Evolutionary conservation across 2,329 filamentous ascomycete species (phyloP), one percentile per base, ranked within the genome.

Genomic region (Incumbomyces lentus): DNA sequence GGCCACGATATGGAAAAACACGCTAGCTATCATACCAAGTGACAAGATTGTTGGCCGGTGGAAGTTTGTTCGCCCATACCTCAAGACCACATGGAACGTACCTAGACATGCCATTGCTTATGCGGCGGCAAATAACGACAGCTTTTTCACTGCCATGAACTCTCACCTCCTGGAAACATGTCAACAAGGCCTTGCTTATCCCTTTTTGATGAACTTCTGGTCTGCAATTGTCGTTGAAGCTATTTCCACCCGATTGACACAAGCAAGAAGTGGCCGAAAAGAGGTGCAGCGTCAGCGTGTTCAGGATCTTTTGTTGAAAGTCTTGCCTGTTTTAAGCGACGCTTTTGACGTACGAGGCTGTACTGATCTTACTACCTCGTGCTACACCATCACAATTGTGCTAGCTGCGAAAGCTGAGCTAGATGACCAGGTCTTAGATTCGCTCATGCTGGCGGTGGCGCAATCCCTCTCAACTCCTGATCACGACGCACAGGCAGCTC

Each of bases 301-400:
- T 55, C 85, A 95, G 60, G 80, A 84, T 57, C 64, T 85, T 12
- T 69, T 96, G 12, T 69, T 93, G 17, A 79, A 68, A 58, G 79
- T 76, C 60, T 73, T 73, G 64, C 88, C 70, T 57, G 68, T 88
- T 2, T 72, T 98, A 29, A 84, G 86, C 50, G 81, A 86, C 52
- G 86, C 84, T 1, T 73, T 96, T 50, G 74, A 81, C 7, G 76
- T 90, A 69, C 81, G 81, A 57, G 80, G 83, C 50, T 80, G 82
- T 0, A 78, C 87, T 1, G 86, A 90, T 51, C 70, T 95, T 35
- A 84, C 89, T 54, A 76, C 93, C 50, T 88, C 84, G 13, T 89
- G 85, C 48, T 96, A 95, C 63, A 95, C 95, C 84, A 80, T 95
- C 16, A 76, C 89, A 47, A 79, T 87, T 6, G 80, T 96, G 40